Percentiles rank a stretch among this genome's conserved stretches.
Evolutionary conservation across 257 asterid genomes (phyloP).

Genomic region (Apocynum venetum): DNA sequence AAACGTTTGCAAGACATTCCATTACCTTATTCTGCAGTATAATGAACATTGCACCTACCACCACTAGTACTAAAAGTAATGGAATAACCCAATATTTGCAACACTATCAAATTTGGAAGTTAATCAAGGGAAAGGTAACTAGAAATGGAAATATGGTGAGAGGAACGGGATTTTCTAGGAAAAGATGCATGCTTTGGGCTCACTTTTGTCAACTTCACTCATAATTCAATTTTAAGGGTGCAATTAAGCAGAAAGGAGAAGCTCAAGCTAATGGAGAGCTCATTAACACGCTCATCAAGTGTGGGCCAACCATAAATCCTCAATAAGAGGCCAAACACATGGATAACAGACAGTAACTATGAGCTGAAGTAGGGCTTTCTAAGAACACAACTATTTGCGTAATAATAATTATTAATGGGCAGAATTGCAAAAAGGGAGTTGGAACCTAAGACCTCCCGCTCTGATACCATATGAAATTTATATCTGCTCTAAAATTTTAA

Average conservation of each 20-base stretch:
- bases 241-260: background rate
- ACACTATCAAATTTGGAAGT: background rate
- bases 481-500: too few relatives aligned
- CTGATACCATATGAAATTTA: too few relatives aligned
- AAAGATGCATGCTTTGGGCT: background rate
- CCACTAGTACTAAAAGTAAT: background rate
- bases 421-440: too few relatives aligned
- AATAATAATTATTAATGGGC: too few relatives aligned
- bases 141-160: background rate
- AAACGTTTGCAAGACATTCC: background rate
- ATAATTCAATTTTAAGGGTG: conserved; percentile 3
- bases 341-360: too few relatives aligned
- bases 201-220: background rate
- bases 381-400: too few relatives aligned
- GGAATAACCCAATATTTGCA: background rate
- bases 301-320: too few relatives aligned
- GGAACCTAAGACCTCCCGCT: too few relatives aligned
- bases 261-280: too few relatives aligned
- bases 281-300: too few relatives aligned
- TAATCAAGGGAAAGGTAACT: background rate
- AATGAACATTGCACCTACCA: background rate
- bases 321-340: too few relatives aligned
- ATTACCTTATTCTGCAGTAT: background rate
- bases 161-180: background rate
- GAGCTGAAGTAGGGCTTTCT: too few relatives aligned